These are phyloP conservation scores for Zea mays DNA, from an alignment of 176 grass and related monocot genomes.

Conservation along the genomic window DNA sequence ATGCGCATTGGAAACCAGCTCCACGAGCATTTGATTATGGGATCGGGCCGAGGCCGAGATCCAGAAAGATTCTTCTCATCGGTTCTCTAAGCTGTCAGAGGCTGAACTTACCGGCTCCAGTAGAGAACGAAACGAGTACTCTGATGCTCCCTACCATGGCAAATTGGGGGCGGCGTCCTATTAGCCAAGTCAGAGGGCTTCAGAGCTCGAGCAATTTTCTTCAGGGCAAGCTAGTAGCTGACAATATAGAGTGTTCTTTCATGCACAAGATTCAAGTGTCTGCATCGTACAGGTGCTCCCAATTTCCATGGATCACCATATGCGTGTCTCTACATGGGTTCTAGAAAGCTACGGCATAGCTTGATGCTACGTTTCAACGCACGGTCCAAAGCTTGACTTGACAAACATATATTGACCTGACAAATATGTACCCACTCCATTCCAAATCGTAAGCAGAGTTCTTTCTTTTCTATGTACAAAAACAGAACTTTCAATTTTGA, in stretches of 20 bases:
- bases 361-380: constrained; percentile 37
- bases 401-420: not conserved
- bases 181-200: constrained; percentile 39
- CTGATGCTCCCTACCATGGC: not conserved
- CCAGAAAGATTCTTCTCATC: constrained; percentile 53
- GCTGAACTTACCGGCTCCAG: constrained; percentile 15
- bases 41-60: constrained; percentile 39
- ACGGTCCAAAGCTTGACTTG: constrained; percentile 38
- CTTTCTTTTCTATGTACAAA: no score
- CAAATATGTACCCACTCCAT: no score
- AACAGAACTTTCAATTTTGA: no score
- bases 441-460: no score
- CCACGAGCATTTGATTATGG: constrained; percentile 36
- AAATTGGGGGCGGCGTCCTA: constrained; percentile 24
- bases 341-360: constrained; percentile 4
- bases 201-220: constrained; percentile 29
- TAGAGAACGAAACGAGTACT: not conserved
- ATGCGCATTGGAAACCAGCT: constrained; percentile 40
- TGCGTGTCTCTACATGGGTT: constrained; percentile 5
- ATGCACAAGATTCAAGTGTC: constrained; percentile 41
- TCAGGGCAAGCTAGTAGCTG: constrained; percentile 8
- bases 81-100: constrained; percentile 17
- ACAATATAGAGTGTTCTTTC: constrained; percentile 48
- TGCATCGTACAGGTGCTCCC: constrained; percentile 4
- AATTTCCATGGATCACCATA: not conserved